Evolutionary conservation across 257 asterid species (phyloP).

Genomic region (Solanum chiquidenum): DNA sequence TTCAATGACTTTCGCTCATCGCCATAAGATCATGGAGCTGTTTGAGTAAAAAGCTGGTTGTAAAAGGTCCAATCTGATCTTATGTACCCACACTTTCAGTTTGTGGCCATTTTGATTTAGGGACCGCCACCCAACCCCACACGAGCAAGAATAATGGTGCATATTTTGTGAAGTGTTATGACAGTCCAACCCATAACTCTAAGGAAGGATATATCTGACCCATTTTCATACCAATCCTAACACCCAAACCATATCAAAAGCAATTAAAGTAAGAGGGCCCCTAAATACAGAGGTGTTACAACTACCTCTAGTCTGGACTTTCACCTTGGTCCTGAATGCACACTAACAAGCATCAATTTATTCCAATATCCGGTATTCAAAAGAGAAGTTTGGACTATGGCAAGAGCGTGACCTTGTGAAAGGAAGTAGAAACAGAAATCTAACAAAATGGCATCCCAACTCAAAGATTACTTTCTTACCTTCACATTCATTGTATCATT

Average conservation of each 20-base stretch:
- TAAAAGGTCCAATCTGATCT: background rate
- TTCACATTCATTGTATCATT: constrained; percentile 56
- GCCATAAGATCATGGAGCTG: background rate
- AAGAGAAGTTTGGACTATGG: background rate
- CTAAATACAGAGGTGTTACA: background rate
- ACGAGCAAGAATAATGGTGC: background rate
- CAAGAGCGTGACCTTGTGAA: background rate
- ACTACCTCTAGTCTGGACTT: background rate
- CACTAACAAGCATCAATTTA: background rate
- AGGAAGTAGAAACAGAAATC: background rate
- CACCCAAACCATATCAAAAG: background rate
- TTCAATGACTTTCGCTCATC: background rate
- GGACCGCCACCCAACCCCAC: background rate
- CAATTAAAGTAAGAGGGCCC: background rate
- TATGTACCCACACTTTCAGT: background rate
- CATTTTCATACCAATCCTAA: background rate
- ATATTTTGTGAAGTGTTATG: background rate
- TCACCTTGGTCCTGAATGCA: background rate
- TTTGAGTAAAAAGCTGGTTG: background rate
- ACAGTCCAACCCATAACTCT: background rate
- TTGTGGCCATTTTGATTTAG: background rate
- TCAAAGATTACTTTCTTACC: constrained; percentile 24
- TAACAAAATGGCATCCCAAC: background rate
- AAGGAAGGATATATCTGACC: background rate
- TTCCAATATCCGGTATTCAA: background rate